A percentile compares a stretch with the other conserved stretches of the same genome.
phyloP scores from a whole-genome alignment of 495 filamentous ascomycete species.

The Aspergillus nanangensis region DNA sequence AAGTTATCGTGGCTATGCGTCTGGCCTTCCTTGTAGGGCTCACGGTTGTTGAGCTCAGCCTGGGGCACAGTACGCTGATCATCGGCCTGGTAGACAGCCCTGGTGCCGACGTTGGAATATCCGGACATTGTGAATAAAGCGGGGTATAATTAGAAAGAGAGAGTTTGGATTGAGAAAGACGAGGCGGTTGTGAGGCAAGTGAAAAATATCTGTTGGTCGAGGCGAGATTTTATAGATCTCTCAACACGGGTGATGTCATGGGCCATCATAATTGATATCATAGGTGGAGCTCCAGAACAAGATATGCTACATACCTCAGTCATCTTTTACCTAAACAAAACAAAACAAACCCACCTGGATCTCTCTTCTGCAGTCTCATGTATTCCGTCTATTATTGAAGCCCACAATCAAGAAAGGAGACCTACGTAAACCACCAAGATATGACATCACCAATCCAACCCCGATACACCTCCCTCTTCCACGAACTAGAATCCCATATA shows the following conservation, averaged over 20 bases:
- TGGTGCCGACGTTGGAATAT: constrained; percentile 41
- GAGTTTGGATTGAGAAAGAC: background rate
- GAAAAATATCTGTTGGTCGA: too few relatives aligned
- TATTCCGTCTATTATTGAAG: too few relatives aligned
- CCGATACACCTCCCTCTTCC: constrained; percentile 40
- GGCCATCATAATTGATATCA: background rate
- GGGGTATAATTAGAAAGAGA: background rate
- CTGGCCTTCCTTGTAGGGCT: constrained; percentile 65
- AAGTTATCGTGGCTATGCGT: constrained; percentile 59
- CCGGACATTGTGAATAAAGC: constrained; percentile 1
- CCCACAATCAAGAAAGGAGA: too few relatives aligned
- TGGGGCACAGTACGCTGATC: constrained; percentile 66
- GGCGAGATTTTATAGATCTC: background rate
- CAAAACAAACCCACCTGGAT: too few relatives aligned
- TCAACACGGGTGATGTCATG: background rate
- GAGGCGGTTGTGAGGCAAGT: too few relatives aligned
- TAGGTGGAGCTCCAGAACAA: too few relatives aligned
- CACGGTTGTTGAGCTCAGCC: constrained; percentile 47
- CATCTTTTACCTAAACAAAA: too few relatives aligned
- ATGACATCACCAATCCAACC: constrained; percentile 19
- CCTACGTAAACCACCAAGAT: constrained; percentile 13
- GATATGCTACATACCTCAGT: too few relatives aligned
- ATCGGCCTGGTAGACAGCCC: constrained; percentile 55
- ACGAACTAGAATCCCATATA: constrained; percentile 45
- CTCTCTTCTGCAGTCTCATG: too few relatives aligned